Evolutionary conservation across 257 asterid genomes (phyloP), one percentile per base, ranked within the genome.

Genomic region (Solanum corneliomulleri): DNA sequence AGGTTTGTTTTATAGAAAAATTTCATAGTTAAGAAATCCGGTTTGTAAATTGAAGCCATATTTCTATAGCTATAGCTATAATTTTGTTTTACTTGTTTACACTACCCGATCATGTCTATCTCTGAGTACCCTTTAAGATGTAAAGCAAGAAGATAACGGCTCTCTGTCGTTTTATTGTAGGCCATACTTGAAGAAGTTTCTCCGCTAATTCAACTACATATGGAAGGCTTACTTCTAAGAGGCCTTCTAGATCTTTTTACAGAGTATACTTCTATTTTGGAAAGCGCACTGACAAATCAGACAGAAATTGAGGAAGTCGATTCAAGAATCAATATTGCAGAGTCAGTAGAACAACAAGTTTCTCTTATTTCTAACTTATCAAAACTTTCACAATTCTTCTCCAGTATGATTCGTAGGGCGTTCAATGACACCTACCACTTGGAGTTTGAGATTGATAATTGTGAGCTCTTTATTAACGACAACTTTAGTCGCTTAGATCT

Each of bases 201-300:
- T 60, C 93, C 97, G 41, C 88, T 95, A 88, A 90, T 92, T 77
- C 47, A 91, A 18, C 89, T 93, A 44, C 90, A 93, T 88, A 92
- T 95, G 93, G 98, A 93, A 92, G 89, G 92, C 85, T 85, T 91
- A 18, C 89, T 95, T 88, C 89, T 94, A 83, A 92, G 90, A 86
- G 95, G 92, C 88, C 90, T 93, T 47, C 86, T 87, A 80, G 95
- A 93, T 82, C 87, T 95, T 58, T 90, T 92, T 60, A 74, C 88
- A 21, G 89, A 91, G 66, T 95, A 95, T 62, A 87, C 89, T 9
- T 77, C 85, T 11, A 85, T 91, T 72, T 94, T 94, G 41, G 94
- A 93, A 88, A 87, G 88, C 15, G 94, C 95, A 76, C 86, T 95
- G 74, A 77, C 89, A 10, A 90, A 88, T 62, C 92, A 84, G 31